phyloP scores from a whole-genome alignment of 805 yeast genomes.

The Metahyphopichia silvanorum region DNA sequence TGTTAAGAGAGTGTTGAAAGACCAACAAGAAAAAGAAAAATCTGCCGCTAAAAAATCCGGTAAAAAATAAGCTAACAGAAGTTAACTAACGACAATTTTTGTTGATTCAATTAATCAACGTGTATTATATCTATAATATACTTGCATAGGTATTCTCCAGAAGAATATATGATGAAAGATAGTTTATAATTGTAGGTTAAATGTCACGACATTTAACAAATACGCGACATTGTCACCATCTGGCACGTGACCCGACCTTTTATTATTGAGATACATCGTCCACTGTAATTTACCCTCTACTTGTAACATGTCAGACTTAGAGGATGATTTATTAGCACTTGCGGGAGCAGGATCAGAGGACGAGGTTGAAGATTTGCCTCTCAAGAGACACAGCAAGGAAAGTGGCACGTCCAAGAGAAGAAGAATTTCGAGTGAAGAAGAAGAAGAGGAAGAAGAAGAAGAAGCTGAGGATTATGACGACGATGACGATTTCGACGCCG shows the following conservation, averaged over 20 bases:
- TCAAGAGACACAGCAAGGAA: slow-evolving; percentile 10
- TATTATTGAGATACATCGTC: too few species aligned
- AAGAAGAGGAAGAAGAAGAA: slow-evolving; percentile 14
- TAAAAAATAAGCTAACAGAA: slow-evolving; percentile 30
- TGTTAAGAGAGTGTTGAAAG: slow-evolving; percentile 98
- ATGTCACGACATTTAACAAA: too few species aligned
- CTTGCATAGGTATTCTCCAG: not conserved
- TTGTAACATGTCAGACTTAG: slow-evolving; percentile 76
- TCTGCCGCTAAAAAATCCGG: slow-evolving; percentile 37
- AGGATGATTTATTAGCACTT: slow-evolving; percentile 92
- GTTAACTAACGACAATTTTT: too few species aligned
- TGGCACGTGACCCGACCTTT: too few species aligned
- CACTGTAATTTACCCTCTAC: too few species aligned
- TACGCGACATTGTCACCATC: too few species aligned
- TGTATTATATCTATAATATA: not conserved
- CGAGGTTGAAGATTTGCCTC: slow-evolving; percentile 22
- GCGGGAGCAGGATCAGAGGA: slow-evolving; percentile 59
- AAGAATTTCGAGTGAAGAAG: slow-evolving; percentile 19
- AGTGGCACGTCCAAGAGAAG: slow-evolving; percentile 29
- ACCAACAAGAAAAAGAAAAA: slow-evolving; percentile 86
- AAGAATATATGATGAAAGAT: too few species aligned
- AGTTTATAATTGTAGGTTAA: too few species aligned
- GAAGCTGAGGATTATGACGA: slow-evolving; percentile 16
- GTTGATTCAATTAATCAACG: not conserved
- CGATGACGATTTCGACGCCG: slow-evolving; percentile 22